phyloP scores from a whole-genome alignment of 208 protist genomes.

The Trypanosoma boissoni region DNA sequence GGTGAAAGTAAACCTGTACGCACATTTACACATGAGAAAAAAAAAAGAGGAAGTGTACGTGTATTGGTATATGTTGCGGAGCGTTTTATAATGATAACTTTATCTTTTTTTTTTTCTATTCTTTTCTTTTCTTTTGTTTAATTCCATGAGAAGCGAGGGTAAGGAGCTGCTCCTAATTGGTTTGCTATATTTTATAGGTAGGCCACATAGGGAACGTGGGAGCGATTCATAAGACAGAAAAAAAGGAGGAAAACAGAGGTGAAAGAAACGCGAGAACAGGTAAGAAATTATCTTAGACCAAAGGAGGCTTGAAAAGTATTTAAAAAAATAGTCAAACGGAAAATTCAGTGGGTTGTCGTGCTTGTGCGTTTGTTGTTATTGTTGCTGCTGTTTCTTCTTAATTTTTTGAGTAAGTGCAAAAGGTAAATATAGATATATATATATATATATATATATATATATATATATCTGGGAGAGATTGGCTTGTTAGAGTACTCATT shows the following conservation, averaged over 20 bases:
- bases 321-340: slow-evolving; percentile 5
- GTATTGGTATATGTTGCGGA: slow-evolving; percentile 1
- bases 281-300: neutral
- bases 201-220: neutral
- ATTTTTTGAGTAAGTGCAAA: neutral
- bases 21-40: too few species aligned
- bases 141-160: too few species aligned
- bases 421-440: too few species aligned
- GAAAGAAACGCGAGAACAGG: neutral
- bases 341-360: too few species aligned
- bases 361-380: too few species aligned
- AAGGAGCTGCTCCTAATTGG: too few species aligned
- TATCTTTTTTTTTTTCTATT: slow-evolving; percentile 19
- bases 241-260: neutral
- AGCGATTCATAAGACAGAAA: neutral
- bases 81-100: slow-evolving; percentile 11
- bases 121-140: slow-evolving; percentile 18
- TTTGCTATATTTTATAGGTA: too few species aligned
- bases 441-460: slow-evolving; percentile 8
- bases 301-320: neutral
- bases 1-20: too few species aligned
- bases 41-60: neutral
- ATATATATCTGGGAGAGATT: neutral
- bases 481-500: neutral
- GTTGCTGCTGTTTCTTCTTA: neutral